A percentile compares a stretch with the other conserved stretches of the same genome.
Conservation (phyloP, 768 basidiomycete species). For the Leucosporidium yakuticum region DNA sequence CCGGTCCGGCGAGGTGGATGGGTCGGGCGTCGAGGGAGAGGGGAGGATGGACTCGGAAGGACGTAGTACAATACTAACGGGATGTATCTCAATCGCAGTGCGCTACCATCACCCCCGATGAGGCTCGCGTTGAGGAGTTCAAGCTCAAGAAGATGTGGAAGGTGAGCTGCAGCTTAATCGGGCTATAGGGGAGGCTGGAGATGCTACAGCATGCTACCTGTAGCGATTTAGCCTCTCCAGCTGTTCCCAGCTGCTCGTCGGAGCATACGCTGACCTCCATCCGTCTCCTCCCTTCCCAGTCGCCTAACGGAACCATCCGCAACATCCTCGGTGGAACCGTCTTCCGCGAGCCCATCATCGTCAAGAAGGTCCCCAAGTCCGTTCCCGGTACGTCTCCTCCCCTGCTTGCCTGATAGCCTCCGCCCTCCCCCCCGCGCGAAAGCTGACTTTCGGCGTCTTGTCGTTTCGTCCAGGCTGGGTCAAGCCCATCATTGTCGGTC, state of each 20-base stretch:
- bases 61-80: background rate
- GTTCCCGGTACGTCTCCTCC: constrained; percentile 51
- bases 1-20: too few species aligned
- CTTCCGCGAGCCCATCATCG: constrained; percentile 96
- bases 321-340: constrained; percentile 98
- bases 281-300: constrained; percentile 9
- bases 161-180: background rate
- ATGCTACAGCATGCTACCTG: too few species aligned
- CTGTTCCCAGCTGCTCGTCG: too few species aligned
- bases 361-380: constrained; percentile 80
- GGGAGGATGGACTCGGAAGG: background rate
- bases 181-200: too few species aligned
- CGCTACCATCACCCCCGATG: constrained; percentile 98
- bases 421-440: background rate
- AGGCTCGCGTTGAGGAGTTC: constrained; percentile 62
- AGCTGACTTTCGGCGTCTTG: background rate
- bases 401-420: background rate
- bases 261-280: background rate
- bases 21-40: background rate
- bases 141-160: constrained; percentile 96
- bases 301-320: constrained; percentile 59
- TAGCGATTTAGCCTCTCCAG: too few species aligned
- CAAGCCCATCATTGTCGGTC: constrained; percentile 91
- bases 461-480: constrained; percentile 63
- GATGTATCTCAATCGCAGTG: constrained; percentile 50